These are phyloP conservation scores for Ophiostoma australiae DNA, from an alignment of 2,329 filamentous ascomycete genomes.

Conservation along the genomic window DNA sequence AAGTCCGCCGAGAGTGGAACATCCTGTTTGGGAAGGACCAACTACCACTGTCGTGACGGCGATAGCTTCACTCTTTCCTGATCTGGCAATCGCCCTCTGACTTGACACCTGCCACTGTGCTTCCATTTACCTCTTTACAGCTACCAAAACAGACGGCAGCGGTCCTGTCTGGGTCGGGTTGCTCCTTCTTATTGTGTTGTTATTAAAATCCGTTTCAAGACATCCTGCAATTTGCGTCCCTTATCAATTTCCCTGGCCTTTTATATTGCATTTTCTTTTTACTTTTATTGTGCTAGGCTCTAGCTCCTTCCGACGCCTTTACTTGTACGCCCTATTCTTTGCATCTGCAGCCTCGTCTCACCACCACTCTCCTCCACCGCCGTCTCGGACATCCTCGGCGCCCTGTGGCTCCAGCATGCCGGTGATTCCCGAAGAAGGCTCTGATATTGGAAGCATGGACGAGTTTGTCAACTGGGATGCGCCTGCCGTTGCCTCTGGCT, in stretches of 20 bases:
- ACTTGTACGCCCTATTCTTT: neutral
- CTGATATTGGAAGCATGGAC: slow-evolving; percentile 40
- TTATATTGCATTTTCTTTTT: slow-evolving; percentile 4
- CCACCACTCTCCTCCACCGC: neutral
- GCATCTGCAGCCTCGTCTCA: neutral
- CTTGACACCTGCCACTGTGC: neutral
- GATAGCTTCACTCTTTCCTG: slow-evolving; percentile 13
- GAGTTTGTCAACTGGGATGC: slow-evolving; percentile 61
- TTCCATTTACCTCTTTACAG: neutral
- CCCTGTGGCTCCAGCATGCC: slow-evolving; percentile 24
- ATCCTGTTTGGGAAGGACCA: slow-evolving; percentile 9
- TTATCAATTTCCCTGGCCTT: neutral
- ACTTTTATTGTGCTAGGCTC: neutral
- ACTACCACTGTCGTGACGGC: neutral
- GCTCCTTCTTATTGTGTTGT: neutral
- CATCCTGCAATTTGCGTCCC: neutral
- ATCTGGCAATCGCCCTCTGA: neutral
- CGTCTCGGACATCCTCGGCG: slow-evolving; percentile 7
- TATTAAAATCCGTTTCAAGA: neutral
- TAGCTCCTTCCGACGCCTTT: neutral
- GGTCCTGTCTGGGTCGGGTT: neutral
- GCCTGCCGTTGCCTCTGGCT: slow-evolving; percentile 5
- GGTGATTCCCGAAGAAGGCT: slow-evolving; percentile 33
- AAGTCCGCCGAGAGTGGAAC: neutral
- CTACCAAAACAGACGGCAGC: neutral